phyloP scores from a whole-genome alignment of 495 filamentous ascomycete genomes.

The Penicillium malachiteum region DNA sequence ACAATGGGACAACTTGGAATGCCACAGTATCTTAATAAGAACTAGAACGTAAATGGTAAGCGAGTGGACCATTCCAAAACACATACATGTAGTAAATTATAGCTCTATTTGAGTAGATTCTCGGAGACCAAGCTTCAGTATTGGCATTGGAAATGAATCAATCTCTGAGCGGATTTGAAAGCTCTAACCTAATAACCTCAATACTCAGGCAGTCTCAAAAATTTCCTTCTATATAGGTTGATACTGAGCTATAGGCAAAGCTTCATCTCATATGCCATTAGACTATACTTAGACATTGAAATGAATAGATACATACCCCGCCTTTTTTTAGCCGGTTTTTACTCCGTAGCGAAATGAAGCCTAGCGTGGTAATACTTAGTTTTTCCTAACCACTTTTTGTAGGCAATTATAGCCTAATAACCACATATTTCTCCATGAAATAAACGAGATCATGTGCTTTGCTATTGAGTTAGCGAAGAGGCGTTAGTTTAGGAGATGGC shows the following conservation, averaged over 20 bases:
- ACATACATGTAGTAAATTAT: background rate
- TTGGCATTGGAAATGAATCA: background rate
- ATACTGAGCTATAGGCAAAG: too few relatives aligned
- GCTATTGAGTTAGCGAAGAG: background rate
- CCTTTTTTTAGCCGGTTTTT: background rate
- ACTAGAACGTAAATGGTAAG: background rate
- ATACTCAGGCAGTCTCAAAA: too few relatives aligned
- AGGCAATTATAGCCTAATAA: constrained; percentile 2
- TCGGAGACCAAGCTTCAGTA: background rate
- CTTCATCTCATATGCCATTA: too few relatives aligned
- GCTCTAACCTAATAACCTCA: too few relatives aligned
- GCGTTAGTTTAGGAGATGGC: background rate
- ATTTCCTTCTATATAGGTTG: too few relatives aligned
- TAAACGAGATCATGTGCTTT: background rate
- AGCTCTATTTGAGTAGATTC: background rate
- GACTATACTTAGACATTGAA: too few relatives aligned
- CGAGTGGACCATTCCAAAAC: background rate
- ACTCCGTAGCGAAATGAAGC: too few relatives aligned
- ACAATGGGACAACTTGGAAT: background rate
- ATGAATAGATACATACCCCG: background rate
- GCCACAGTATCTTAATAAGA: background rate
- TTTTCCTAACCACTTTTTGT: background rate
- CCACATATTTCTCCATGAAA: background rate
- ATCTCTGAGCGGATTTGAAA: too few relatives aligned
- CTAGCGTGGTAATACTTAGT: background rate